Evolutionary conservation across 139 green algal genomes (phyloP), one percentile per base, ranked within the genome.

Genomic region (Chlamydomonas sphaeroides): DNA sequence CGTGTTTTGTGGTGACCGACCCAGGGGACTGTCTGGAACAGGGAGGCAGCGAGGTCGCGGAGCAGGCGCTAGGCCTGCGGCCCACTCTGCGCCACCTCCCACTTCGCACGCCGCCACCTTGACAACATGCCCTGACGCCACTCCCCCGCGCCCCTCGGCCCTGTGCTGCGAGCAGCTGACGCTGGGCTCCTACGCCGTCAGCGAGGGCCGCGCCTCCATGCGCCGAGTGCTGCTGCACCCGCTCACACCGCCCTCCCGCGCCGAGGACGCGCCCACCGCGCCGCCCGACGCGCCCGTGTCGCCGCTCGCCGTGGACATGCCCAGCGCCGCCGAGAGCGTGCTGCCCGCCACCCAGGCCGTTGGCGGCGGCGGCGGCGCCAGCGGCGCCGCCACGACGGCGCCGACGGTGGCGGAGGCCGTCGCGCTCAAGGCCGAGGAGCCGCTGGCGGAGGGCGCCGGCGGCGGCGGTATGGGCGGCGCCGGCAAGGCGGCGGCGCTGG

Each of bases 151-250:
- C 39, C 25, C 38, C 66, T 56, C 39, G 41, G 1, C 41, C 65
- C 45, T 17, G 25, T n/a, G n/a, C n/a, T n/a, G n/a, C n/a, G n/a
- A n/a, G 18, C 74, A 82, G 75, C n/a, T 72, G 30, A 73, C 75
- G 32, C 36, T 82, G 62, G 75, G 75, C 32, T 82, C 75, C 8
- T 65, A 53, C 42, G n/a, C 41, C 5, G 26, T 26, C 39, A 26
- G 30, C 28, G 39, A 82, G 32, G 63, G 61, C n/a, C 61, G 42
- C 42, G 61, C 61, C 41, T n/a, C 75, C 75, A 72, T 82, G 42
- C 75, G 65, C 28, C 75, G 62, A 41, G 21, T n/a, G 4, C 61
- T 82, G 42, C 61, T 73, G 59, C 75, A 61, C 1, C 42, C 41
- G 35, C 3, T 56, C 28, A 11, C 36, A 7, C 8, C 33, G 11